These are phyloP conservation scores for Phytophthora quininea DNA, from an alignment of 352 stramenopile genomes.

Conservation along the genomic window DNA sequence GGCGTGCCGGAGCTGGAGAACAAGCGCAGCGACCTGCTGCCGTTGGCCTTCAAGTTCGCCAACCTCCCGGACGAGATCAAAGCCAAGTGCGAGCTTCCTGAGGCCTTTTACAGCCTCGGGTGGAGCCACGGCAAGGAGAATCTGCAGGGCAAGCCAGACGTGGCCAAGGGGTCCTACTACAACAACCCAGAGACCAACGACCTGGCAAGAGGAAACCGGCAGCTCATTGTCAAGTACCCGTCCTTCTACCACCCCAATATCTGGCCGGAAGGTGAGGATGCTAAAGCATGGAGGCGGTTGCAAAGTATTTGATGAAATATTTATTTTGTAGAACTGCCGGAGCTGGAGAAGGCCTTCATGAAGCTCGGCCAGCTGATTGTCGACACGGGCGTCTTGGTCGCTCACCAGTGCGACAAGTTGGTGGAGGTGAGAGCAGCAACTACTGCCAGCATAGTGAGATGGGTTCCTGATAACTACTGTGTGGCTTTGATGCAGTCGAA, in stretches of 20 bases:
- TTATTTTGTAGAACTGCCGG: slow-evolving; percentile 57
- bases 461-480: not conserved
- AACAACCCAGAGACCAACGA: slow-evolving; percentile 95
- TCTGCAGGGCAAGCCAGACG: slow-evolving; percentile 92
- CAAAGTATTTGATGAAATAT: not conserved
- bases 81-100: slow-evolving; percentile 80
- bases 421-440: slow-evolving; percentile 41
- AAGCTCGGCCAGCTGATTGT: slow-evolving; percentile 92
- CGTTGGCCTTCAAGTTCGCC: slow-evolving; percentile 86
- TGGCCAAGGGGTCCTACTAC: slow-evolving; percentile 96
- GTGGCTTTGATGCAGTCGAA: slow-evolving; percentile 27
- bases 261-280: slow-evolving; percentile 72
- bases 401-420: slow-evolving; percentile 92
- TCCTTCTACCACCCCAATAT: slow-evolving; percentile 95
- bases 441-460: too few species aligned
- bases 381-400: slow-evolving; percentile 91
- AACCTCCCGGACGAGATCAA: slow-evolving; percentile 85
- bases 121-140: slow-evolving; percentile 98
- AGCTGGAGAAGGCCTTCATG: slow-evolving; percentile 91
- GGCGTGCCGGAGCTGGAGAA: slow-evolving; percentile 83
- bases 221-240: slow-evolving; percentile 81
- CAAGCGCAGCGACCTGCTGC: slow-evolving; percentile 79
- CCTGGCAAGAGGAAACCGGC: slow-evolving; percentile 72
- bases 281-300: not conserved
- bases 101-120: slow-evolving; percentile 94